A percentile compares a stretch with the other conserved stretches of the same genome.
These are phyloP conservation scores for Tolypocladium pustulatum DNA, from an alignment of 2,329 filamentous ascomycete genomes.

Conservation along the genomic window DNA sequence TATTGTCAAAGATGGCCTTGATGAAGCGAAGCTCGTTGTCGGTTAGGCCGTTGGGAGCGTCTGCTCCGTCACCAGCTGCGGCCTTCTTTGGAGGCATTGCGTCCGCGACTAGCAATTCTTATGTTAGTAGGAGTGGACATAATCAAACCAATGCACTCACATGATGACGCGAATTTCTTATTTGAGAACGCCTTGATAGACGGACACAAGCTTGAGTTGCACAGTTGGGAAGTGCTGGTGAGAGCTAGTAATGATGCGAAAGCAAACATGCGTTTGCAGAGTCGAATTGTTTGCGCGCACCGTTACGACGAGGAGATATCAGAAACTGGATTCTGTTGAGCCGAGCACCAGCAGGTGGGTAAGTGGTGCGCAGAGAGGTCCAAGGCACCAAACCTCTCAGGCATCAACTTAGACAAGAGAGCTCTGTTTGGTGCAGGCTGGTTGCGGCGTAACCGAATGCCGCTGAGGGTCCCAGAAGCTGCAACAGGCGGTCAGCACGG, in stretches of 20 bases:
- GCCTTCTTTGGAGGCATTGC: constrained; percentile 23
- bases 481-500: not conserved
- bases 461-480: not conserved
- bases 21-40: constrained; percentile 26
- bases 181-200: not conserved
- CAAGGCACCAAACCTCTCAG: not conserved
- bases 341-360: not conserved
- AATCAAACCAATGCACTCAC: not conserved
- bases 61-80: constrained; percentile 8
- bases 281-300: not conserved
- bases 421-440: not conserved
- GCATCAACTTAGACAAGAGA: not conserved
- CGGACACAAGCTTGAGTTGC: not conserved
- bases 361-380: not conserved
- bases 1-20: constrained; percentile 30
- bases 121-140: not conserved
- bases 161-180: not conserved
- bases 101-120: not conserved
- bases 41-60: constrained; percentile 16
- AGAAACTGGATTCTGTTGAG: not conserved
- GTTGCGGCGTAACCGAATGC: not conserved
- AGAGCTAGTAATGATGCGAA: not conserved
- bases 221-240: not conserved
- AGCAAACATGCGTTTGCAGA: not conserved
- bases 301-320: not conserved